Evolutionary conservation across 2,329 filamentous ascomycete genomes (phyloP), one percentile per base, ranked within the genome.

Genomic region (Lecanoromycetidae sp.): DNA sequence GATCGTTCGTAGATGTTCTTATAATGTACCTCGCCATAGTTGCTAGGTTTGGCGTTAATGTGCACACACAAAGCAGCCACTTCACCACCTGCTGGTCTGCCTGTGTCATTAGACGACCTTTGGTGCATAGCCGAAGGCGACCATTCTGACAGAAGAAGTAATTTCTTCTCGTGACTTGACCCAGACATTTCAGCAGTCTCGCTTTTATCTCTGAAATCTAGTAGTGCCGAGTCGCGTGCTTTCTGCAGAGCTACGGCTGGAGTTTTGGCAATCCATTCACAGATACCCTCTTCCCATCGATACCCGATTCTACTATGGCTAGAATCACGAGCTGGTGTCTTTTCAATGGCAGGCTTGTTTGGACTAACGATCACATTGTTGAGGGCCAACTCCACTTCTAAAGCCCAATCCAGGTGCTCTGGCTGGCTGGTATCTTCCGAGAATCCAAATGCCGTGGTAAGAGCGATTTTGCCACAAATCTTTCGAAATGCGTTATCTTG

Each of bases 231-330:
- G 8, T 22, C 26, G 12, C 4, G 23, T 19, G 19, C 22, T 19
- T 35, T 17, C 17, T 19, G 9, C 9, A 43, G 10, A 8, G 23
- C 13, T 17, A 52, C 20, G n/a, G 46, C 49, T 27, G 53, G 53
- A 17, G 51, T 55, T 33, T 50, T 52, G 7, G 44, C 49, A 30
- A 55, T 48, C 53, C 53, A 55, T 43, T 55, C 53, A 35, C 49
- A 55, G 27, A 55, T 54, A 15, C 53, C 52, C 40, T 52, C 53
- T 37, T 55, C 53, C 53, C 53, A 55, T 29, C 50, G 44, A 27
- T 50, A 52, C 25, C 44, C 37, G 10, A 33, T 44, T 37, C 17
- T 46, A 13, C 27, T 25, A 12, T 36, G 38, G 20, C 12, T 32
- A 29, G 15, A 30, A 15, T 25, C 33, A 12, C 38, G 44, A 43